A percentile compares a stretch with the other conserved stretches of the same genome.
These are phyloP conservation scores for Raddia distichophylla DNA, from an alignment of 176 grass and related monocot genomes.

Conservation along the genomic window DNA sequence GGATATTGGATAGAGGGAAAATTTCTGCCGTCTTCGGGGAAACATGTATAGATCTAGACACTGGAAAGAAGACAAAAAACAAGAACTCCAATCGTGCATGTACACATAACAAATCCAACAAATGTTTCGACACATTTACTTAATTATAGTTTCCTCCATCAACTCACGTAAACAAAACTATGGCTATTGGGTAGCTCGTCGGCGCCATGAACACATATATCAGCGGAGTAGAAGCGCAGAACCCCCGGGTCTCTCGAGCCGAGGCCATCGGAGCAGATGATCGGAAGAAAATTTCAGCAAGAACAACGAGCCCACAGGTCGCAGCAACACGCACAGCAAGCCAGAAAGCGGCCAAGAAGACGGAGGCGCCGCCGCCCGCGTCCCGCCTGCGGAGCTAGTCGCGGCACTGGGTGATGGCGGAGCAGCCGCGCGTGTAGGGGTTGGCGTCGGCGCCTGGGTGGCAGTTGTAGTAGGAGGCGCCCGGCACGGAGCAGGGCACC, in stretches of 20 bases:
- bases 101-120: not conserved
- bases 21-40: not conserved
- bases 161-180: not conserved
- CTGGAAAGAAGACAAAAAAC: not conserved
- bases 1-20: not conserved
- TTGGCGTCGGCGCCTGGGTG: slow-evolving; percentile 56
- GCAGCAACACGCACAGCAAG: not conserved
- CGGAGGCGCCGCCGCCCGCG: not conserved
- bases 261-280: not conserved
- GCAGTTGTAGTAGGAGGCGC: slow-evolving; percentile 93
- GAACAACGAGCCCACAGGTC: not conserved
- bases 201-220: not conserved
- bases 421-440: slow-evolving; percentile 75
- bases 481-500: slow-evolving; percentile 63
- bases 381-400: slow-evolving; percentile 5
- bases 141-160: not conserved
- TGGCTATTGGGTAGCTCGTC: not conserved
- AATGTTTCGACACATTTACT: not conserved
- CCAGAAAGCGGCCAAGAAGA: not conserved
- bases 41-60: not conserved
- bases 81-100: not conserved
- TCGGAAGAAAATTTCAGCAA: not conserved
- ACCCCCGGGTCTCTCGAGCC: not conserved
- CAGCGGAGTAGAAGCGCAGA: not conserved
- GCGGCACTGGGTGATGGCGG: slow-evolving; percentile 67